These are phyloP conservation scores for Cytospora schulzeri DNA, from an alignment of 2,329 filamentous ascomycete species.

Conservation along the genomic window DNA sequence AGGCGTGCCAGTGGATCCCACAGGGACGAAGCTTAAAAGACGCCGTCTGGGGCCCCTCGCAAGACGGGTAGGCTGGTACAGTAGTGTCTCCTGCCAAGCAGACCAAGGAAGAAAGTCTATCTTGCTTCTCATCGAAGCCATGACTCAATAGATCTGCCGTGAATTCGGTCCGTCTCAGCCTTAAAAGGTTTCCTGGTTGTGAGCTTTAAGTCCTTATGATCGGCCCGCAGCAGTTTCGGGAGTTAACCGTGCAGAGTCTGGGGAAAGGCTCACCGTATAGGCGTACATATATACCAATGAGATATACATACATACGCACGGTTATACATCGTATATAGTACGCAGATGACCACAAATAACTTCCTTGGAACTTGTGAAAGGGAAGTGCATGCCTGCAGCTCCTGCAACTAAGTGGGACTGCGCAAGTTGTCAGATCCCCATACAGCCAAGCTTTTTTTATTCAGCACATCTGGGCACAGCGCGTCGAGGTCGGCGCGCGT, in stretches of 20 bases:
- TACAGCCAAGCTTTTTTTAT: neutral
- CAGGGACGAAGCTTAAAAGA: neutral
- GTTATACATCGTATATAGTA: neutral
- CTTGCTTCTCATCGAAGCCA: neutral
- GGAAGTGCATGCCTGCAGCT: neutral
- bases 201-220: neutral
- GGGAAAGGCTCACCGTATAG: neutral
- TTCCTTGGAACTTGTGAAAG: slow-evolving; percentile 1
- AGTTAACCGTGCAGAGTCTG: neutral
- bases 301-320: neutral
- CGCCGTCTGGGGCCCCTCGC: neutral
- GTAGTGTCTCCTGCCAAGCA: neutral
- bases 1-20: neutral
- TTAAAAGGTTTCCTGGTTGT: neutral
- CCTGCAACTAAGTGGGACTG: neutral
- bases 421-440: neutral
- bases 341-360: neutral
- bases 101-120: neutral
- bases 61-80: neutral
- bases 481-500: neutral
- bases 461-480: neutral
- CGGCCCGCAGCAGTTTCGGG: neutral
- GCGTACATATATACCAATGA: neutral
- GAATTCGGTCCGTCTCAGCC: neutral
- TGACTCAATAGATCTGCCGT: neutral